Base-by-base conservation (phyloP, 345 rosid species). In the Atalantia buxifolia region DNA sequence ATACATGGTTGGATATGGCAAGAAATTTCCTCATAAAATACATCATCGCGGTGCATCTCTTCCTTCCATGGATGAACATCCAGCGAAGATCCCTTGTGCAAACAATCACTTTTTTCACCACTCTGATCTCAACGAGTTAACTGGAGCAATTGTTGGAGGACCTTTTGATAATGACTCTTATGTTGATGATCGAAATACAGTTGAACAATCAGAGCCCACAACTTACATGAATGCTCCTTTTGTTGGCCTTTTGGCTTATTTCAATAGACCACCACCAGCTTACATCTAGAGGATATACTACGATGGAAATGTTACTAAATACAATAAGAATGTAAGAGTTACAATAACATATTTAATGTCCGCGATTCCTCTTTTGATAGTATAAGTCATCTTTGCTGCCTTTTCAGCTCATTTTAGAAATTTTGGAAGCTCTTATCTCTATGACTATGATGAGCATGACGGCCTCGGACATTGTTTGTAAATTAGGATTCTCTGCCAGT, bases 1-100 rank as follows among this genome's bases (percentile, higher is more conserved):
- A 10, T 93, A 91, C 87, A 95, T 93, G 97, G 97, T 95, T 10
- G 99, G 94, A 14, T 92, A 89, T 76, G 90, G 98, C 1, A 42
- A 74, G 5, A 88, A 66, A 57, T 95, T 76, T 78, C 98, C 99
- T 0, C 83, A 78, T n/a, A 89, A 81, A 83, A 87, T 93, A 27
- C 99, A 95, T 78, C 97, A 93, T 69, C 87, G 96, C 27, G 95
- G 90, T 18, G 88, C 98, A 0, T 87, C 96, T 4, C 74, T 89
- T 53, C 99, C 93, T 65, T 89, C 95, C 22, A 38, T 80, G 36
- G 86, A 79, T 35, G 62, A 80, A 21, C 91, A 83, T 57, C 89
- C 88, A 0, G 50, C 61, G 19, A 80, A 38, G 18, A 78, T 91
- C 12, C 78, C 80, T n/a, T 90, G 83, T 75, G 87, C 36, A 62